phyloP scores from a whole-genome alignment of 495 filamentous ascomycete genomes.

The Aspergillus haitiensis region DNA sequence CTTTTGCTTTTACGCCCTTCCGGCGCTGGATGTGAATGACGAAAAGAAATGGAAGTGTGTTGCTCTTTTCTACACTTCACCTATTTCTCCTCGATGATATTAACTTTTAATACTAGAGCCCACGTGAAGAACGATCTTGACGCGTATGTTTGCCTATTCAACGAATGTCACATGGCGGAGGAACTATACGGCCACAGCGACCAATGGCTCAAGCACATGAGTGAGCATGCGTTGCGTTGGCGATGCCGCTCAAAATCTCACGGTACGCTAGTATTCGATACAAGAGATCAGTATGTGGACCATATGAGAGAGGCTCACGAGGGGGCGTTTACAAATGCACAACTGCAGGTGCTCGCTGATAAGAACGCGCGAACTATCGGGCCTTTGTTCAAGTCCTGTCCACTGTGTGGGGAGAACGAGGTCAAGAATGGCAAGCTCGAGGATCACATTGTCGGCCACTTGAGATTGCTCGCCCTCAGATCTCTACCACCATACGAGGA shows the following conservation, averaged over 20 bases:
- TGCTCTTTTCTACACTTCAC: no score
- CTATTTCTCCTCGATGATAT: not conserved
- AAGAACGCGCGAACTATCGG: constrained; percentile 8
- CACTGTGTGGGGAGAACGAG: constrained; percentile 2
- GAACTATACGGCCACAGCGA: constrained; percentile 16
- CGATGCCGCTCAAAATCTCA: constrained; percentile 13
- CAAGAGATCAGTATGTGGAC: not conserved
- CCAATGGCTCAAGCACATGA: constrained; percentile 16
- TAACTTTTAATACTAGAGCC: not conserved
- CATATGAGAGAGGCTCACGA: constrained; percentile 14
- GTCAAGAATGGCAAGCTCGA: not conserved
- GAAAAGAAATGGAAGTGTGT: constrained; percentile 16
- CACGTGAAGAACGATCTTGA: constrained; percentile 19
- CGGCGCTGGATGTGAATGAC: constrained; percentile 6
- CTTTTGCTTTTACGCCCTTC: constrained; percentile 16
- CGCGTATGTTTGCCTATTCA: constrained; percentile 16
- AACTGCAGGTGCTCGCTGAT: constrained; percentile 4
- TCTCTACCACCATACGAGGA: constrained; percentile 7
- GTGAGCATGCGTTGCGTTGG: constrained; percentile 5
- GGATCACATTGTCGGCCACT: constrained; percentile 11
- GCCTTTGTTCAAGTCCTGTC: constrained; percentile 14
- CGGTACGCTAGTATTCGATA: constrained; percentile 8
- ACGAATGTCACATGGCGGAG: constrained; percentile 7
- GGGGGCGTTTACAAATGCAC: not conserved
- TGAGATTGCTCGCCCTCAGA: constrained; percentile 12